These are phyloP conservation scores for Amauroascus verrucosus DNA, from an alignment of 2,329 filamentous ascomycete species.

Conservation along the genomic window DNA sequence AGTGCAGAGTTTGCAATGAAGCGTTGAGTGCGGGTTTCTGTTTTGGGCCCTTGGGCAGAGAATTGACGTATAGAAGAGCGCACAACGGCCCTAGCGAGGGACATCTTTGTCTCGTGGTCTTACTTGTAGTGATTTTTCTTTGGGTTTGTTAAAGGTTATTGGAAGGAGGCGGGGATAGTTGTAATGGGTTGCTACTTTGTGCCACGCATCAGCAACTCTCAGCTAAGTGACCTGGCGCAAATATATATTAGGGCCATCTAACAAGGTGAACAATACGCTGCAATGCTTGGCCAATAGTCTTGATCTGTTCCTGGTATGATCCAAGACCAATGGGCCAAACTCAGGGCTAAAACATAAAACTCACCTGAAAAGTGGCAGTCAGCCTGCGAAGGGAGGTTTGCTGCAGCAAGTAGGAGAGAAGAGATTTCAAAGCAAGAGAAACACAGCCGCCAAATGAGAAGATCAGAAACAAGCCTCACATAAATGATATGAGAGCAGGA, in stretches of 20 bases:
- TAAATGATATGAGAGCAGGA: too few relatives aligned
- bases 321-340: not conserved
- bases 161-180: not conserved
- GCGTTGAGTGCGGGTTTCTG: slow-evolving; percentile 32
- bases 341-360: not conserved
- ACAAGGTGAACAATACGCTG: too few relatives aligned
- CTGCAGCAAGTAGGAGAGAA: not conserved
- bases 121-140: not conserved
- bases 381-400: not conserved
- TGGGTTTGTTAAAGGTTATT: not conserved
- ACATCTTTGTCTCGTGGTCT: slow-evolving; percentile 14
- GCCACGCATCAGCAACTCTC: not conserved
- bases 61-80: slow-evolving; percentile 37
- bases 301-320: not conserved
- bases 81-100: slow-evolving; percentile 21
- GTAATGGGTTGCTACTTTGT: not conserved
- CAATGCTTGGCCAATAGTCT: not conserved
- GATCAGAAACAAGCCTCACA: too few relatives aligned
- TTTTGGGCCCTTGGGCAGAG: slow-evolving; percentile 29
- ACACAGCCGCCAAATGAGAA: too few relatives aligned
- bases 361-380: not conserved
- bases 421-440: too few relatives aligned
- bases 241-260: too few relatives aligned
- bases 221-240: too few relatives aligned
- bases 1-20: slow-evolving; percentile 35